Conservation (phyloP, 192 early-diverging fungal genomes). For the Podila minutissima region DNA sequence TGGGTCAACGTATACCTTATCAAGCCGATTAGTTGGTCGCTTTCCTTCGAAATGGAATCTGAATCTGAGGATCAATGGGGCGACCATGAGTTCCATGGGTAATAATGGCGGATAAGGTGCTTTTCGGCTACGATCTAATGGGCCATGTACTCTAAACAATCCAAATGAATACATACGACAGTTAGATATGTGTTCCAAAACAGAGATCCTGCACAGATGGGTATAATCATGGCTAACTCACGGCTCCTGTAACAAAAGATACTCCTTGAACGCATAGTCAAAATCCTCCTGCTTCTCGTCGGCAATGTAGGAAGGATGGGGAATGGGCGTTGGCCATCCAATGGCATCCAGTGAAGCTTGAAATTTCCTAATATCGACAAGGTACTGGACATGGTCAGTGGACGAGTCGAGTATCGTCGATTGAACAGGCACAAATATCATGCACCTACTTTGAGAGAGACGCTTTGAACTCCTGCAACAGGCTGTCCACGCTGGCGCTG, state of each 20-base stretch:
- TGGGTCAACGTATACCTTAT: conserved; percentile 60
- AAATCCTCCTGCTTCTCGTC: conserved; percentile 32
- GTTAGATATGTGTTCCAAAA: neutral
- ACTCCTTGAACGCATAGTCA: conserved; percentile 43
- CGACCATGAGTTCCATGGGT: conserved; percentile 66
- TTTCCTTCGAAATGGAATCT: conserved; percentile 78
- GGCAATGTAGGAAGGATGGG: conserved; percentile 12
- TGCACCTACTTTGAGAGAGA: conserved; percentile 56
- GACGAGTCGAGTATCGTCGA: too few relatives aligned
- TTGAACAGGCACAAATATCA: neutral
- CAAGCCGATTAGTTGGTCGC: conserved; percentile 75
- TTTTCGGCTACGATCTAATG: conserved; percentile 20
- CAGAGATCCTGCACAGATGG: neutral
- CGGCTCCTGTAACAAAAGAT: conserved; percentile 53
- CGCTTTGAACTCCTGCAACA: conserved; percentile 58
- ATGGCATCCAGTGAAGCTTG: conserved; percentile 50
- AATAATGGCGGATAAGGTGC: conserved; percentile 48
- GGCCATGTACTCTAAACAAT: conserved; percentile 13
- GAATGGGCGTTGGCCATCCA: conserved; percentile 53
- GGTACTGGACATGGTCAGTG: neutral
- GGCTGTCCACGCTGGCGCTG: conserved; percentile 23
- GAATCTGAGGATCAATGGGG: conserved; percentile 71
- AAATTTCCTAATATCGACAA: conserved; percentile 43
- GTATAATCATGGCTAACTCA: conserved; percentile 5
- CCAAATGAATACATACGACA: neutral